Evolutionary conservation across 2,329 filamentous ascomycete species (phyloP).

Genomic region (Talaromyces sp.): DNA sequence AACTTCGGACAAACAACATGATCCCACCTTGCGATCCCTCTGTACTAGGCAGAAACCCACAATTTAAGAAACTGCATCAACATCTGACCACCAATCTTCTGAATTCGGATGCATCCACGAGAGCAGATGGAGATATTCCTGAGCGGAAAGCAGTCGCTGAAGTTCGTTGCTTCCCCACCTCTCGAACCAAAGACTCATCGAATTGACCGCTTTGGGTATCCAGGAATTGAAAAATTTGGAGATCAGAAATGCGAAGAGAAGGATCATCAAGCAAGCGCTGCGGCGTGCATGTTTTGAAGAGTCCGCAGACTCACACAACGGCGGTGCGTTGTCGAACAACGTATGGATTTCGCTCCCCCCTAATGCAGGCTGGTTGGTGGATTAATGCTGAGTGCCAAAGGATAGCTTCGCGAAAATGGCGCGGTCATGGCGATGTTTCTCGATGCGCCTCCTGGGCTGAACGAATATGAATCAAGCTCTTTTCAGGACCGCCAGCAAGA

Average conservation of each 20-base stretch:
- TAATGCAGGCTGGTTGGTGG: background rate
- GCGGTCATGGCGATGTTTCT: slow-evolving; percentile 39
- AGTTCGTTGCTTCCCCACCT: slow-evolving; percentile 26
- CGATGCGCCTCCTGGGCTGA: slow-evolving; percentile 26
- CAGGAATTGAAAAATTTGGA: slow-evolving; percentile 37
- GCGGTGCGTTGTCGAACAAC: background rate
- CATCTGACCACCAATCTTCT: slow-evolving; percentile 37
- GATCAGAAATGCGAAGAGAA: slow-evolving; percentile 31
- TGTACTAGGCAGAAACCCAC: slow-evolving; percentile 40
- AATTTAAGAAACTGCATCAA: slow-evolving; percentile 42
- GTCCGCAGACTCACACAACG: background rate
- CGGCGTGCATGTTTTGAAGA: slow-evolving; percentile 23
- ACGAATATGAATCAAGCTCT: slow-evolving; percentile 2
- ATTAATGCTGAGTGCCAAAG: slow-evolving; percentile 19
- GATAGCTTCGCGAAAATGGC: slow-evolving; percentile 34
- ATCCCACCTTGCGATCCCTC: slow-evolving; percentile 41
- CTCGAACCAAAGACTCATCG: too few species aligned
- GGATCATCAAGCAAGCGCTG: slow-evolving; percentile 32
- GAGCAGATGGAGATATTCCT: slow-evolving; percentile 29
- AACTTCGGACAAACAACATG: slow-evolving; percentile 31
- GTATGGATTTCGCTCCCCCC: background rate
- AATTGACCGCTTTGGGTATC: background rate
- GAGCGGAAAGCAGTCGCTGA: slow-evolving; percentile 30
- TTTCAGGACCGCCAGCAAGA: background rate
- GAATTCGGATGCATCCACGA: slow-evolving; percentile 41